Evolutionary conservation across 2,329 filamentous ascomycete species (phyloP).

Genomic region (Albifimbria verrucaria): DNA sequence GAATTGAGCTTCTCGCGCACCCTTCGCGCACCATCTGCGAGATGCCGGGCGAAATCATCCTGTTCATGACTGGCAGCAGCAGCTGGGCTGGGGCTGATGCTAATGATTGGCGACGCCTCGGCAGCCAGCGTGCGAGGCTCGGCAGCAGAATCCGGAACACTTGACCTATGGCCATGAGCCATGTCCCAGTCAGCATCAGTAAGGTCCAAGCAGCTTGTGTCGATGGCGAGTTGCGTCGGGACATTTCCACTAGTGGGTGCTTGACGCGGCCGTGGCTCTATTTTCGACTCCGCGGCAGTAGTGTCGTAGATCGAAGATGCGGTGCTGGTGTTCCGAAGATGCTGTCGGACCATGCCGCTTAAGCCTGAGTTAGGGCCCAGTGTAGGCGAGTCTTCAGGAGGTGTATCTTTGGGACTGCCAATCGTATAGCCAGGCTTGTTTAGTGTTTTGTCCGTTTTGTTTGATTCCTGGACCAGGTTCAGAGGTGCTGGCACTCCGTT

Average conservation of each 20-base stretch:
- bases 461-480: neutral
- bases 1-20: constrained; percentile 72
- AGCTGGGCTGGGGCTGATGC: constrained; percentile 12
- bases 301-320: constrained; percentile 73
- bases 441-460: neutral
- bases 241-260: constrained; percentile 25
- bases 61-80: constrained; percentile 46
- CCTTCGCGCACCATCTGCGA: constrained; percentile 66
- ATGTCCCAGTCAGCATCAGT: constrained; percentile 3
- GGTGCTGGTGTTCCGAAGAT: constrained; percentile 78
- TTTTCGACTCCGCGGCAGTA: constrained; percentile 34
- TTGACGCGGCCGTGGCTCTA: constrained; percentile 28
- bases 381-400: constrained; percentile 69
- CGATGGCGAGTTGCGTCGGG: constrained; percentile 4
- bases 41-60: constrained; percentile 70
- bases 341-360: constrained; percentile 78
- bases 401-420: constrained; percentile 5
- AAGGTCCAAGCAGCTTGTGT: constrained; percentile 4
- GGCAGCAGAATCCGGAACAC: neutral
- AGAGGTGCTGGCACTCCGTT: constrained; percentile 42
- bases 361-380: constrained; percentile 67
- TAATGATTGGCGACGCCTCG: neutral
- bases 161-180: neutral
- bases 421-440: constrained; percentile 14
- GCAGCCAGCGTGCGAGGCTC: neutral